Evolutionary conservation across 2,329 filamentous ascomycete species (phyloP), one percentile per base, ranked within the genome.

Genomic region (Pleoardoris graminearum): DNA sequence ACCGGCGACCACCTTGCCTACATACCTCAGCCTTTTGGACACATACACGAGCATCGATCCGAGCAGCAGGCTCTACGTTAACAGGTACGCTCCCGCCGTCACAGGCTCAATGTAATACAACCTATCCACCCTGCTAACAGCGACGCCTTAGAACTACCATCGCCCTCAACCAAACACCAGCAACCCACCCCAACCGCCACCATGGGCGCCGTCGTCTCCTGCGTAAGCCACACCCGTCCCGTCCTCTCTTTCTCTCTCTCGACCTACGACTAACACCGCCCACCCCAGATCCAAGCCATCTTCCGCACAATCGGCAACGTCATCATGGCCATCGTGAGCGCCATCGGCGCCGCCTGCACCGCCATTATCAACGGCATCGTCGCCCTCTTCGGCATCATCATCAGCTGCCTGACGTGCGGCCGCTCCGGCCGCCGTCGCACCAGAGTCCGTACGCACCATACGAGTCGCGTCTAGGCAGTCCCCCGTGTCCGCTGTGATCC

Each of bases 131-230:
- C n/a, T n/a, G n/a, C n/a, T n/a, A n/a, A n/a, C n/a, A n/a, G n/a
- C n/a, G n/a, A n/a, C n/a, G n/a, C n/a, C n/a, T n/a, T n/a, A n/a
- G n/a, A n/a, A n/a, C 12, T 33, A 14, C 30, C n/a, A 33, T 8
- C 30, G 7, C 10, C 22, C 11, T 3, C 17, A 45, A 23, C 37
- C 29, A 32, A 44, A 36, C 38, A 54, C 44, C 29, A 25, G 17
- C 30, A 46, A 38, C 23, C 33, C 30, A 37, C 41, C 27, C 21
- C 46, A 58, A 58, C 54, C 62, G 25, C 35, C 67, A 86, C 74
- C 63, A 93, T 94, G 90, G 90, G 90, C 78, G 89, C 87, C 75
- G 86, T 94, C 68, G 80, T 91, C 62, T 92, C 89, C 72, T 92
- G 89, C 72, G 89, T 93, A 89, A 68, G 88, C 82, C 46, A 19